phyloP scores from a whole-genome alignment of 1,284 basidiomycete species.

The Schizophyllum commune region DNA sequence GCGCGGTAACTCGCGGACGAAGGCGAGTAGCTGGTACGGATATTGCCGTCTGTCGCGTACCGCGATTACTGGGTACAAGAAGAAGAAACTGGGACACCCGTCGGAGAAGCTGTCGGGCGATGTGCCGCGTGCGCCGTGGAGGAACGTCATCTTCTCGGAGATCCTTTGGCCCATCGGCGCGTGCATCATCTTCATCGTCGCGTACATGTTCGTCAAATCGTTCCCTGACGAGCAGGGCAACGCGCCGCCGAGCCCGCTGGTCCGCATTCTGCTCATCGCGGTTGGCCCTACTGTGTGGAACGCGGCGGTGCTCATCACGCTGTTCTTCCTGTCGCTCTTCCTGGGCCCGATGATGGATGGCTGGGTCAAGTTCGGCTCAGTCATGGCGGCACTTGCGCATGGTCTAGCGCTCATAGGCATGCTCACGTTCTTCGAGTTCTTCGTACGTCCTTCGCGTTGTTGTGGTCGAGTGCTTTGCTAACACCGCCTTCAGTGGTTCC shows the following conservation, averaged over 20 bases:
- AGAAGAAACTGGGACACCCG: constrained; percentile 93
- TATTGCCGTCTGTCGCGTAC: constrained; percentile 94
- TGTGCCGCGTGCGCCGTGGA: constrained; percentile 85
- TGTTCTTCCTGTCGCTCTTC: constrained; percentile 91
- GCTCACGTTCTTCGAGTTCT: constrained; percentile 90
- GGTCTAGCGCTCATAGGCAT: constrained; percentile 73
- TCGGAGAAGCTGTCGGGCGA: constrained; percentile 93
- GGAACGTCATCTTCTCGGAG: constrained; percentile 79
- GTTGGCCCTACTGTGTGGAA: constrained; percentile 97
- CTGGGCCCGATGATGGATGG: constrained; percentile 87
- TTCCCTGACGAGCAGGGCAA: constrained; percentile 69
- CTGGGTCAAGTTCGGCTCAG: constrained; percentile 80
- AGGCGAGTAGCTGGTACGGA: constrained; percentile 96
- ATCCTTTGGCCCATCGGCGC: constrained; percentile 77
- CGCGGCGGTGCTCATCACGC: constrained; percentile 74
- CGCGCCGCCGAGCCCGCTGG: constrained; percentile 67
- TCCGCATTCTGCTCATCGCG: constrained; percentile 86
- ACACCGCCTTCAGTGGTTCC: constrained; percentile 69
- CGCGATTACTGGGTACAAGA: constrained; percentile 96
- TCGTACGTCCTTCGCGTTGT: constrained; percentile 47
- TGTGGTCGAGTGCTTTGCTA: constrained; percentile 11
- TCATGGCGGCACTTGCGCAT: constrained; percentile 89
- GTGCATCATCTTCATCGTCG: constrained; percentile 74
- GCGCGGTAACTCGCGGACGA: constrained; percentile 88
- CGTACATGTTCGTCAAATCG: constrained; percentile 88